Evolutionary conservation across 2,329 filamentous ascomycete species (phyloP).

Genomic region (Colletotrichum eleusines): DNA sequence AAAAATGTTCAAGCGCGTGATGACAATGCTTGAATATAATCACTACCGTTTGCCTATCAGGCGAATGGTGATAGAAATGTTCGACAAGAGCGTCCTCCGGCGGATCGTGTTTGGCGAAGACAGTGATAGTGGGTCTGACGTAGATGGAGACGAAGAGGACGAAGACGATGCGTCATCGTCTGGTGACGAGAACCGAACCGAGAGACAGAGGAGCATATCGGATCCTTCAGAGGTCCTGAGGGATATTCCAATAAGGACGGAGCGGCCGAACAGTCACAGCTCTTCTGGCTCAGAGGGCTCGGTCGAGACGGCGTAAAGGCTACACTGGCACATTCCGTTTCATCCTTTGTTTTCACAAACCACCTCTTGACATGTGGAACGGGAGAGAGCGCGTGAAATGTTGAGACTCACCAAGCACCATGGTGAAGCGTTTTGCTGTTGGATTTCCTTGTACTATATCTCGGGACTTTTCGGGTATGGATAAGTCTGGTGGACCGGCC

Average conservation of each 20-base stretch:
- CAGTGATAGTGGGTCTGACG: slow-evolving; percentile 71
- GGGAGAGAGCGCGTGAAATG: background rate
- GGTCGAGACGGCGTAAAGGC: slow-evolving; percentile 23
- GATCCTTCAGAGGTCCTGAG: slow-evolving; percentile 46
- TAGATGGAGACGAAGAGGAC: slow-evolving; percentile 71
- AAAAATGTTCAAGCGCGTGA: slow-evolving; percentile 84
- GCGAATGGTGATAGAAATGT: slow-evolving; percentile 92
- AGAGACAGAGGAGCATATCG: slow-evolving; percentile 68
- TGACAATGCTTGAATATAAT: slow-evolving; percentile 87
- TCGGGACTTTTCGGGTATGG: slow-evolving; percentile 26
- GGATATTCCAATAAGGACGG: slow-evolving; percentile 17
- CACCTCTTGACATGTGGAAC: slow-evolving; percentile 17
- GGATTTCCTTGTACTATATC: slow-evolving; percentile 40
- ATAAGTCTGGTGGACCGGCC: slow-evolving; percentile 26
- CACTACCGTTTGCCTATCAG: slow-evolving; percentile 90
- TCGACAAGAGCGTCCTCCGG: slow-evolving; percentile 89
- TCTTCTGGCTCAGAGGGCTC: slow-evolving; percentile 30
- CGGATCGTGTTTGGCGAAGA: slow-evolving; percentile 87
- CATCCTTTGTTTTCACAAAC: background rate
- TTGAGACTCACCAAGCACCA: slow-evolving; percentile 24
- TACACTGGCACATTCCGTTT: background rate
- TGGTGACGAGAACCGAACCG: slow-evolving; percentile 65
- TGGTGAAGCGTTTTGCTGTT: slow-evolving; percentile 38
- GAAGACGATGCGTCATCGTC: slow-evolving; percentile 49
- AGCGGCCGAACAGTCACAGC: slow-evolving; percentile 30